Evolutionary conservation across 805 yeast genomes (phyloP), one percentile per base, ranked within the genome.

Genomic region (Lipomyces sp.): DNA sequence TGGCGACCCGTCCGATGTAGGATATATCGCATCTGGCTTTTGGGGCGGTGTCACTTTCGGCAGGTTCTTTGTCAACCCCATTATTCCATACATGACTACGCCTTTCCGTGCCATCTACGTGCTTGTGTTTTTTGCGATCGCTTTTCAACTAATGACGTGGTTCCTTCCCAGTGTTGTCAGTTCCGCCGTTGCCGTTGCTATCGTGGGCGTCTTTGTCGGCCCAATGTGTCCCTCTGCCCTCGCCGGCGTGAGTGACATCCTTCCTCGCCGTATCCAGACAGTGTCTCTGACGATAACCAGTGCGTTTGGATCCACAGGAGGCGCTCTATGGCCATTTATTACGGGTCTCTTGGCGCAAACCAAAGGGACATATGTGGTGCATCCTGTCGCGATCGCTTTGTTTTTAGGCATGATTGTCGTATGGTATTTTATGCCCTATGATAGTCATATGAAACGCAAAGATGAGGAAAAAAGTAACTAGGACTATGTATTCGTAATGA

Each of bases 271-370:
- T 35, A 68, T 75, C 43, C 84, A 84, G 48, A 76, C 84, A 4
- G 67, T 79, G n/a, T 89, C 89, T 1, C 75, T 86, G 5, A 88
- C 95, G 0, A 70, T 84, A 46, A 78, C 83, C 19, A 81, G 88
- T 48, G 90, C 93, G 0, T 64, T 86, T 53, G 95, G 95, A 4
- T 89, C 91, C 2, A 79, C 82, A n/a, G 95, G 95, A 0, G 86
- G 84, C 18, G 91, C 95, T 0, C 73, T 79, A 0, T 56, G 86
- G 16, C 93, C 95, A 1, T 83, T 80, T 54, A 43, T 79, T 1
- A 73, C 82, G 31, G 95, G 95, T 5, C 61, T 64, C 32, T 48
- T 72, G 2, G 64, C 74, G 24, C 70, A 72, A 51, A 32, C 39
- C 11, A 38, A 39, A 29, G 67, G 67, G 7, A 57, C 65, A 3